Evolutionary conservation across 805 yeast species (phyloP).

Genomic region (Metschnikowia lunata): DNA sequence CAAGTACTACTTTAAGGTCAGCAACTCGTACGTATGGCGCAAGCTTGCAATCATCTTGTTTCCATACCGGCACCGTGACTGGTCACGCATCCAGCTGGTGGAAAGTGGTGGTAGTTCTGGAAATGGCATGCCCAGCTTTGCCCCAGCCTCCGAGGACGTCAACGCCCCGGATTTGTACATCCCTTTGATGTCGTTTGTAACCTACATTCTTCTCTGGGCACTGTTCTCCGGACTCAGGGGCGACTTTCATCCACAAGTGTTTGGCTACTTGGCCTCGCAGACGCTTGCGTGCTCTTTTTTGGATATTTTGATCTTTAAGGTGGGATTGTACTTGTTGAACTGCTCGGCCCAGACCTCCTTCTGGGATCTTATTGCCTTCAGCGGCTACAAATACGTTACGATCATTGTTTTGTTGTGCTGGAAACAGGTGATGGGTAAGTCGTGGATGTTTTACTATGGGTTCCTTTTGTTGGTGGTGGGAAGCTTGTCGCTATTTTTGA

Average conservation of each 20-base stretch:
- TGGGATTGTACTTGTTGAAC: conserved; percentile 77
- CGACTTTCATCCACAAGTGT: conserved; percentile 85
- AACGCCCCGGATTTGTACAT: conserved; percentile 97
- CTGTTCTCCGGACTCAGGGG: conserved; percentile 81
- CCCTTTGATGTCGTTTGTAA: conserved; percentile 88
- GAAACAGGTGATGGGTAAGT: conserved; percentile 41
- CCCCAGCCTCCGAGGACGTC: conserved; percentile 78
- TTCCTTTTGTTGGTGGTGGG: conserved; percentile 31
- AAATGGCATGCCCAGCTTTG: conserved; percentile 38
- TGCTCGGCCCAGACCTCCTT: conserved; percentile 56
- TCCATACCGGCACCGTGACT: conserved; percentile 81
- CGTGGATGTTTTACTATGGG: conserved; percentile 34
- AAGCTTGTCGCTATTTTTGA: conserved; percentile 54
- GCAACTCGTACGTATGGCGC: conserved; percentile 76
- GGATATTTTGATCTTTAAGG: conserved; percentile 71
- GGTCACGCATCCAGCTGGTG: conserved; percentile 56
- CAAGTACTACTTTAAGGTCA: conserved; percentile 86
- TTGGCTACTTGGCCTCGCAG: conserved; percentile 83
- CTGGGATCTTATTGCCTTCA: conserved; percentile 82
- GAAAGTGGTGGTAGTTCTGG: conserved; percentile 16
- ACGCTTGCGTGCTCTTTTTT: conserved; percentile 76
- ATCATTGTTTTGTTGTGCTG: conserved; percentile 53
- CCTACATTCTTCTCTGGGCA: conserved; percentile 82
- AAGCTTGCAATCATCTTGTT: conserved; percentile 72
- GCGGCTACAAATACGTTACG: conserved; percentile 93